A percentile compares a stretch with the other conserved stretches of the same genome.
These are phyloP conservation scores for Nothophoma quercina DNA, from an alignment of 2,329 filamentous ascomycete genomes.

Conservation along the genomic window DNA sequence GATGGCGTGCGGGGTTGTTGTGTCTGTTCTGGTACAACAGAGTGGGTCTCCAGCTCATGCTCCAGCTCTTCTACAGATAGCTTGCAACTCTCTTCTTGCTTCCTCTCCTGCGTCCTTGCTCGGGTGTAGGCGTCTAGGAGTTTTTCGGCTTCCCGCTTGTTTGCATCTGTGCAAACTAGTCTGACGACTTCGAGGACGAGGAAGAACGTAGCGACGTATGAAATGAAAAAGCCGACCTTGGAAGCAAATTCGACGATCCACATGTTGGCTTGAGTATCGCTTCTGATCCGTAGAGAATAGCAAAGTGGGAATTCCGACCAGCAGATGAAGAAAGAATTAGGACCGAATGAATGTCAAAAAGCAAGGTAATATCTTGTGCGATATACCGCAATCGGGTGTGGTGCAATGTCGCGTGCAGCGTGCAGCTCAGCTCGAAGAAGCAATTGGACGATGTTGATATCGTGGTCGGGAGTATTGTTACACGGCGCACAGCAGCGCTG, in stretches of 20 bases:
- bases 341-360: background rate
- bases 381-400: constrained; percentile 6
- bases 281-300: background rate
- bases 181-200: constrained; percentile 33
- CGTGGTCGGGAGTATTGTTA: constrained; percentile 8
- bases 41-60: constrained; percentile 3
- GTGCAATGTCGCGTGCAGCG: constrained; percentile 19
- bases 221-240: constrained; percentile 32
- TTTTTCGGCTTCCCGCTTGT: constrained; percentile 34
- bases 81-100: background rate
- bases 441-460: constrained; percentile 12
- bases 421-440: constrained; percentile 11
- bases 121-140: constrained; percentile 30
- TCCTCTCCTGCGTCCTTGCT: constrained; percentile 14
- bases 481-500: constrained; percentile 10
- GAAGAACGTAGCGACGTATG: constrained; percentile 30
- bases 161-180: constrained; percentile 29
- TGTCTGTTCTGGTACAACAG: constrained; percentile 3
- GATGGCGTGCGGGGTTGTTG: constrained; percentile 5
- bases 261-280: background rate
- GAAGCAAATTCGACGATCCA: constrained; percentile 15
- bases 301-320: background rate
- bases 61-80: constrained; percentile 13
- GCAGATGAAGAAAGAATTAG: background rate
- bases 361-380: constrained; percentile 6